Base-by-base conservation (phyloP, 129 eudicot genomes). In the Pulicaria dysenterica region DNA sequence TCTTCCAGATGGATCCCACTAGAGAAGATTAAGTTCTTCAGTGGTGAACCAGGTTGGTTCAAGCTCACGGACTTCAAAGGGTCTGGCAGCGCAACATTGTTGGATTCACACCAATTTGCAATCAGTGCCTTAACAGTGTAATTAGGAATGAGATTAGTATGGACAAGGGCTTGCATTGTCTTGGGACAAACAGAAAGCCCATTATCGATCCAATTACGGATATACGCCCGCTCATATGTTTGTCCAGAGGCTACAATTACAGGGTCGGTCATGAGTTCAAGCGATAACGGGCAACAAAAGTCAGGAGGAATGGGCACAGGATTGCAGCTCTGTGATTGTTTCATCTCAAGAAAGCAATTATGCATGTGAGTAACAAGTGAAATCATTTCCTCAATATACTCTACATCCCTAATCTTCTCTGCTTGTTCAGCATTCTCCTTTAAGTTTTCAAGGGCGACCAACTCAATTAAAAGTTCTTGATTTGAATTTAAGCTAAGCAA, bases 231-330 rank as follows among this genome's bases (percentile, higher is more conserved):
- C 80, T 95, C 99, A 73, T 90, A 95, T 4, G 99, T 95, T 82
- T 95, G 99, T 24, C 99, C 99, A 43, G 97, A 95, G 43, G 96
- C 85, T 59, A 95, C 99, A 84, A 95, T 95, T 3, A 95, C 99
- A 66, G 99, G 99, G 80, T 95, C 99, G 2, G 94, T 86, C 99
- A 95, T 95, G 70, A 95, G 82, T 74, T 95, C 91, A 70, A 95
- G 97, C 9, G 99, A 95, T 41, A 95, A 85, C 8, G 99, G 99
- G 80, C 99, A 95, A 73, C 99, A 95, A 71, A 95, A 95, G 77
- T 95, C 99, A 39, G 96, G 73, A 62, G 99, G 99, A 71, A 95
- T 86, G 6, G 85, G 81, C 19, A 95, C 88, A 64, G 95, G 82
- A 48, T 78, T 82, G 67, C 75, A 69, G 81, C 88, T 82, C 64